These are phyloP conservation scores for Ganoderma multipileum DNA, from an alignment of 1,284 basidiomycete species.

Conservation along the genomic window DNA sequence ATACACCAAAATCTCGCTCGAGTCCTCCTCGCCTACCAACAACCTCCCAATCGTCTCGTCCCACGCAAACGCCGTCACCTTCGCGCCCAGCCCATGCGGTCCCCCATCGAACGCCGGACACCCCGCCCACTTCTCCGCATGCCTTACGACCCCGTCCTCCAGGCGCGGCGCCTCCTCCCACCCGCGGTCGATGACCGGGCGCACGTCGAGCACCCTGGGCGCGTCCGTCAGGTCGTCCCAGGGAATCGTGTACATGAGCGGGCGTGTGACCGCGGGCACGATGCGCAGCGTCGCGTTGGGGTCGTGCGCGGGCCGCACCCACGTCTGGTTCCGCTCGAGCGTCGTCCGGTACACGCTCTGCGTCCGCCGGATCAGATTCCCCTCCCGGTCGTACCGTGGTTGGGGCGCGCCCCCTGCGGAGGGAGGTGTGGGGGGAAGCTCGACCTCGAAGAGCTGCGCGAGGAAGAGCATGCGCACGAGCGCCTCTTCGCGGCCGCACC, in stretches of 20 bases:
- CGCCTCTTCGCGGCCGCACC: conserved; percentile 12
- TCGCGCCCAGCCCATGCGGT: conserved; percentile 4
- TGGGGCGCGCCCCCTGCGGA: background rate
- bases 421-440: conserved; percentile 18
- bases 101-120: conserved; percentile 13
- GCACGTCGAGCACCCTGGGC: conserved; percentile 20
- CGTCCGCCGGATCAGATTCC: background rate
- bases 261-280: conserved; percentile 55
- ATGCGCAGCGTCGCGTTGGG: conserved; percentile 37
- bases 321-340: conserved; percentile 11
- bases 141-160: conserved; percentile 6
- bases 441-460: conserved; percentile 22
- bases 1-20: conserved; percentile 40
- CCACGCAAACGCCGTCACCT: conserved; percentile 44
- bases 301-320: background rate
- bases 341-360: conserved; percentile 9
- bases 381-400: background rate
- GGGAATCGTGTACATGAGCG: conserved; percentile 53
- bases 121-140: background rate
- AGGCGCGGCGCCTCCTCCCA: conserved; percentile 7
- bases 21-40: conserved; percentile 41
- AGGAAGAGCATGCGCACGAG: conserved; percentile 32
- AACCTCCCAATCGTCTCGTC: conserved; percentile 53
- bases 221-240: conserved; percentile 26
- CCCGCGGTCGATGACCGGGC: conserved; percentile 22